Percentiles rank a stretch among this genome's conserved stretches.
These are phyloP conservation scores for Chamaecyparis obtusa DNA, from an alignment of 75 land plant genomes.

Conservation along the genomic window DNA sequence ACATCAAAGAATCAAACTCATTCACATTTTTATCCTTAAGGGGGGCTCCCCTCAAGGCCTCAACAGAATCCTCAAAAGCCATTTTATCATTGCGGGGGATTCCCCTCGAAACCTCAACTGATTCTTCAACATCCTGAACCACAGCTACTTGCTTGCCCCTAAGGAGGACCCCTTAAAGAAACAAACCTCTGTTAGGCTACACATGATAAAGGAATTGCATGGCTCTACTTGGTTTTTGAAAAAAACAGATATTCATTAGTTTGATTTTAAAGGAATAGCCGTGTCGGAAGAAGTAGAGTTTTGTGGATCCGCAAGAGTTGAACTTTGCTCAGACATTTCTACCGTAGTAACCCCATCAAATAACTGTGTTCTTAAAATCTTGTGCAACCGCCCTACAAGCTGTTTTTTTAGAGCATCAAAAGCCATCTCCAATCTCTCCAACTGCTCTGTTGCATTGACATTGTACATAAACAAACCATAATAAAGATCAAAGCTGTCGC, in stretches of 20 bases:
- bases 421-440: slow-evolving; percentile 70
- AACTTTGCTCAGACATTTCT: background rate
- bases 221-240: background rate
- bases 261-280: background rate
- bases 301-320: background rate
- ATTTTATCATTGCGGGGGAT: too few relatives aligned
- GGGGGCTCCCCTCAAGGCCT: too few relatives aligned
- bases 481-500: slow-evolving; percentile 91
- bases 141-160: too few relatives aligned
- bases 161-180: background rate
- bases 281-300: background rate
- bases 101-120: too few relatives aligned
- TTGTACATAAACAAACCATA: slow-evolving; percentile 95
- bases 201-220: background rate
- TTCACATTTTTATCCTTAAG: too few relatives aligned
- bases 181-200: background rate
- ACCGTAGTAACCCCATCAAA: slow-evolving; percentile 18
- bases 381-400: slow-evolving; percentile 62
- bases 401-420: slow-evolving; percentile 70
- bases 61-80: too few relatives aligned
- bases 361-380: slow-evolving; percentile 56
- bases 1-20: too few relatives aligned
- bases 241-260: background rate
- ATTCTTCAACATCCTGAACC: too few relatives aligned
- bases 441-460: slow-evolving; percentile 75